These are phyloP conservation scores for Polysphondylium violaceum DNA, from an alignment of 78 protist species.

Conservation along the genomic window DNA sequence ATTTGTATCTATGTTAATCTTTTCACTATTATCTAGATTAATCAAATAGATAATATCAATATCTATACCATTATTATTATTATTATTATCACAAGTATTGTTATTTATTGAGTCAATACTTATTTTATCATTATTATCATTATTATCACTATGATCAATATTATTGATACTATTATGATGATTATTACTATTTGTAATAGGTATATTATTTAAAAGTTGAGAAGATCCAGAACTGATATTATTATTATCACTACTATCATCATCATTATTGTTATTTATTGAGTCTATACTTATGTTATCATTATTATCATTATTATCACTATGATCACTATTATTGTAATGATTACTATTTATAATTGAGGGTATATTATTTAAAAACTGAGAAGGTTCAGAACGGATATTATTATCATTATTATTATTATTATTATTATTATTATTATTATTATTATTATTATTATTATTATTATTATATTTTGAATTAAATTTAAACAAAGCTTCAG, in stretches of 20 bases:
- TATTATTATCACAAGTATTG: not conserved
- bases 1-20: constrained; percentile 11
- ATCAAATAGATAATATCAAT: not conserved
- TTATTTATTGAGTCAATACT: not conserved
- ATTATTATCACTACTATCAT: too few species aligned
- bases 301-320: not conserved
- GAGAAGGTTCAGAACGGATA: too few species aligned
- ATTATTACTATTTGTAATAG: constrained; percentile 4
- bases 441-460: not conserved
- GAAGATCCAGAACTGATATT: too few species aligned
- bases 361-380: too few species aligned
- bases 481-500: too few species aligned
- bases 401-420: constrained; percentile 5
- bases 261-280: not conserved
- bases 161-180: not conserved
- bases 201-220: too few species aligned
- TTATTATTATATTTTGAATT: not conserved
- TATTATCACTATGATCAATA: not conserved
- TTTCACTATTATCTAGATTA: not conserved
- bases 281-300: not conserved
- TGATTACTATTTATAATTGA: too few species aligned
- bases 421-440: not conserved
- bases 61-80: not conserved
- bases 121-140: not conserved
- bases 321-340: not conserved